Conservation (phyloP, 257 asterid genomes). For the Ligustrum vulgare region DNA sequence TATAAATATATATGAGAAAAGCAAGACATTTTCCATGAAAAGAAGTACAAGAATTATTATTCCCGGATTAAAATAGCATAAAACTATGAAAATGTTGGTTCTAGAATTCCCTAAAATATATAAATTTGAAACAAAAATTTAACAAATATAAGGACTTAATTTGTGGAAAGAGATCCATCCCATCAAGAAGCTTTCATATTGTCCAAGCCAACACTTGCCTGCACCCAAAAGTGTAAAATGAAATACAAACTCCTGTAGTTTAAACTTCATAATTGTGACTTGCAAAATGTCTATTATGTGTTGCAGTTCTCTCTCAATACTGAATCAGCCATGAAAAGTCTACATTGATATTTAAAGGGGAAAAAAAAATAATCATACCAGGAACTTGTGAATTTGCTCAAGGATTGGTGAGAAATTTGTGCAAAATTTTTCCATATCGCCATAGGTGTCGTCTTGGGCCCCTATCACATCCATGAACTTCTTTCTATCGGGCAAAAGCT, state of each 20-base stretch:
- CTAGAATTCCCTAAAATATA: background rate
- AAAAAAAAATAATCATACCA: slow-evolving; percentile 41
- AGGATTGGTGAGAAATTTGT: slow-evolving; percentile 56
- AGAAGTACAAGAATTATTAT: background rate
- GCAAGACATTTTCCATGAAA: background rate
- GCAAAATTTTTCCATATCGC: slow-evolving; percentile 58
- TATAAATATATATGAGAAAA: background rate
- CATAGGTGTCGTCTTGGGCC: slow-evolving; percentile 35
- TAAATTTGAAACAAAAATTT: background rate
- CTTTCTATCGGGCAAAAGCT: slow-evolving; percentile 35
- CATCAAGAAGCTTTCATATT: slow-evolving; percentile 63
- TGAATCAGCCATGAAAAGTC: no score
- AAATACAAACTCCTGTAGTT: no score
- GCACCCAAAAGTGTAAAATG: slow-evolving; percentile 10
- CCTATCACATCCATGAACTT: slow-evolving; percentile 28
- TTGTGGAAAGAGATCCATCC: background rate
- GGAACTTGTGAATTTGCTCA: slow-evolving; percentile 60
- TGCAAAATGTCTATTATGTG: no score
- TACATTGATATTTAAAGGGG: no score
- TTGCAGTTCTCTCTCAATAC: no score
- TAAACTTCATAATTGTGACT: no score
- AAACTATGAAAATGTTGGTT: background rate
- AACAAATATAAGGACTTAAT: background rate
- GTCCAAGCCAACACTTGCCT: slow-evolving; percentile 64
- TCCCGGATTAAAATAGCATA: background rate